A percentile compares a stretch with the other conserved stretches of the same genome.
phyloP scores from a whole-genome alignment of 2,329 filamentous ascomycete species.

The Dactylonectria estremocensis region DNA sequence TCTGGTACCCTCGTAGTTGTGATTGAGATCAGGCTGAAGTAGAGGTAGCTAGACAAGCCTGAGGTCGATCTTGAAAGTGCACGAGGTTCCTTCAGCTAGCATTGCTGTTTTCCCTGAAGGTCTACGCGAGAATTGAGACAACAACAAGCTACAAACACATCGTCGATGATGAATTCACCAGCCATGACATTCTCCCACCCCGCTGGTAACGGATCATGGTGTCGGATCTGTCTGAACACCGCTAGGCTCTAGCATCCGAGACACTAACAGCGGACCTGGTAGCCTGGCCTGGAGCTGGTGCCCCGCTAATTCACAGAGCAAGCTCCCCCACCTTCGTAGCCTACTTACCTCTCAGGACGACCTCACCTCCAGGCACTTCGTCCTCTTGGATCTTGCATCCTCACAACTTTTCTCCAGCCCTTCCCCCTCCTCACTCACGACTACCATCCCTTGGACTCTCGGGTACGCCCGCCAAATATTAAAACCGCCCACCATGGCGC shows the following conservation, averaged over 20 bases:
- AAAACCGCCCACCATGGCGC: constrained; percentile 52
- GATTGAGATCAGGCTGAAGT: not conserved
- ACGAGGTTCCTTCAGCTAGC: no score
- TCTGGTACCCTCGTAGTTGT: constrained; percentile 16
- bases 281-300: not conserved
- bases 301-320: constrained; percentile 22
- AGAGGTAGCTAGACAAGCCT: not conserved
- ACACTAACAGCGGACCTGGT: constrained; percentile 2
- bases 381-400: constrained; percentile 28
- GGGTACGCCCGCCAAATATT: not conserved
- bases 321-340: constrained; percentile 22
- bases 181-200: not conserved
- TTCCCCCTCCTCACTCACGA: not conserved
- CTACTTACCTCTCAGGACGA: constrained; percentile 18
- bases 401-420: constrained; percentile 17
- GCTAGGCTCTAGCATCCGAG: not conserved
- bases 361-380: constrained; percentile 19
- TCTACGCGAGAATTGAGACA: not conserved
- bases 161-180: not conserved
- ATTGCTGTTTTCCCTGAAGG: no score
- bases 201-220: not conserved
- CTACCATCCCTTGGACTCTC: not conserved
- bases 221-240: no score
- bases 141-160: not conserved
- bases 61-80: no score